A percentile compares a stretch with the other conserved stretches of the same genome.
phyloP scores from a whole-genome alignment of 2,329 filamentous ascomycete species.

The Cladosporium austrohemisphaericum region DNA sequence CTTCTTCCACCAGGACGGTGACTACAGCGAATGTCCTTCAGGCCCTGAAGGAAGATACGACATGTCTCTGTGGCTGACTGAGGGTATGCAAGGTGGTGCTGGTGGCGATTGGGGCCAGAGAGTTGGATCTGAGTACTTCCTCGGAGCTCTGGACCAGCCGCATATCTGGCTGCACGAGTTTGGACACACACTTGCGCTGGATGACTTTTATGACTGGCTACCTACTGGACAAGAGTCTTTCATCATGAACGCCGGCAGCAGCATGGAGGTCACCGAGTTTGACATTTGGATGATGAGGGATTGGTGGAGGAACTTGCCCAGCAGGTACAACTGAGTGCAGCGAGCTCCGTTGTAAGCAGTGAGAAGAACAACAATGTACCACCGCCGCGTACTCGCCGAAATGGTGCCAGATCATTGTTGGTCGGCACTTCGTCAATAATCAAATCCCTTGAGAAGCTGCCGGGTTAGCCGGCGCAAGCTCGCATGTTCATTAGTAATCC shows the following conservation, averaged over 20 bases:
- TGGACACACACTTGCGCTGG: slow-evolving; percentile 44
- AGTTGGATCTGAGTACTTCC: slow-evolving; percentile 44
- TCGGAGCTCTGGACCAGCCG: slow-evolving; percentile 38
- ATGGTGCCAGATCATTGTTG: too few relatives aligned
- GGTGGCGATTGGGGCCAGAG: slow-evolving; percentile 50
- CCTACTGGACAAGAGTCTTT: slow-evolving; percentile 42
- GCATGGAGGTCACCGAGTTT: slow-evolving; percentile 45
- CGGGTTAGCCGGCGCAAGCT: too few relatives aligned
- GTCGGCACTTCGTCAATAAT: too few relatives aligned
- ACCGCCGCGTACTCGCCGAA: too few relatives aligned
- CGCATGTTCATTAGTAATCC: slow-evolving; percentile 13
- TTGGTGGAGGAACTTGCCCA: slow-evolving; percentile 40
- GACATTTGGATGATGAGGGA: slow-evolving; percentile 50
- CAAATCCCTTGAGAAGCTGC: too few relatives aligned
- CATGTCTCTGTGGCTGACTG: slow-evolving; percentile 48
- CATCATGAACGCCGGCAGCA: slow-evolving; percentile 46
- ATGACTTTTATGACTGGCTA: slow-evolving; percentile 46
- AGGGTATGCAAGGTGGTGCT: slow-evolving; percentile 43
- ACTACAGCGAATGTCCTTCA: slow-evolving; percentile 40
- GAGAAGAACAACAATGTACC: too few relatives aligned
- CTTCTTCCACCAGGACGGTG: slow-evolving; percentile 45
- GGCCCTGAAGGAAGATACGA: slow-evolving; percentile 43
- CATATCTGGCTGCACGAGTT: slow-evolving; percentile 49
- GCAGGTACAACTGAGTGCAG: background rate
- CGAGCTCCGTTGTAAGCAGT: too few relatives aligned